These are phyloP conservation scores for Thymus mandschuricus DNA, from an alignment of 257 asterid genomes.

Conservation along the genomic window DNA sequence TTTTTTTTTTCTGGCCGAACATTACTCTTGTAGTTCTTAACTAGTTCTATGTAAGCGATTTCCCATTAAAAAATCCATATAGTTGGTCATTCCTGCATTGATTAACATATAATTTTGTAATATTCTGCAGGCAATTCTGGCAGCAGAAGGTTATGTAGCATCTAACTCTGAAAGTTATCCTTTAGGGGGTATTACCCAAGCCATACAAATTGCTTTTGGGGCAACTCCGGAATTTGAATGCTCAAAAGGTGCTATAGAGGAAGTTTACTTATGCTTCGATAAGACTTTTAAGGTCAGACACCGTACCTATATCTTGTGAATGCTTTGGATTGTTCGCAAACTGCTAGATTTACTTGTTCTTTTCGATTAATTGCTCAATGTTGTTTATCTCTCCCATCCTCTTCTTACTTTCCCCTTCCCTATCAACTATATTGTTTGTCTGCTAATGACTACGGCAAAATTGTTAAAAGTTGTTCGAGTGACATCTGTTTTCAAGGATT, in stretches of 20 bases:
- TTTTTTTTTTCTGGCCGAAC: constrained; percentile 9
- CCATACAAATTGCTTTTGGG: constrained; percentile 85
- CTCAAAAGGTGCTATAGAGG: constrained; percentile 73
- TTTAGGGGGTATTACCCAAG: constrained; percentile 71
- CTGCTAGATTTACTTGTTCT: not conserved
- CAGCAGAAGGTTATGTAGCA: constrained; percentile 79
- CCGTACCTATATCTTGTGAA: not conserved
- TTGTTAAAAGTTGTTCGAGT: too few species aligned
- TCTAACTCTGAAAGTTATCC: constrained; percentile 91
- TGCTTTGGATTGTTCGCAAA: not conserved
- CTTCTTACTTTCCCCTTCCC: not conserved
- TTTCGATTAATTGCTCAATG: constrained; percentile 3
- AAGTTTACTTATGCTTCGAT: constrained; percentile 77
- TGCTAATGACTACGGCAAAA: too few species aligned
- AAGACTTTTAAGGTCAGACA: constrained; percentile 80
- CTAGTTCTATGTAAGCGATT: not conserved
- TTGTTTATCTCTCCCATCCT: not conserved
- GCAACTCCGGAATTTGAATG: constrained; percentile 76
- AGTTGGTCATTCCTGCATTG: constrained; percentile 12
- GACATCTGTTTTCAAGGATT: constrained; percentile 8
- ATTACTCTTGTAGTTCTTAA: constrained; percentile 8
- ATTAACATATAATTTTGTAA: constrained; percentile 13
- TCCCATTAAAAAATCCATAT: constrained; percentile 1
- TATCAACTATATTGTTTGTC: too few species aligned
- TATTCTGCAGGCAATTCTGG: constrained; percentile 65